Percentiles rank a stretch among this genome's conserved stretches.
Conservation (phyloP, 1,139 yeast species). For the Hyphopichia fennica region DNA sequence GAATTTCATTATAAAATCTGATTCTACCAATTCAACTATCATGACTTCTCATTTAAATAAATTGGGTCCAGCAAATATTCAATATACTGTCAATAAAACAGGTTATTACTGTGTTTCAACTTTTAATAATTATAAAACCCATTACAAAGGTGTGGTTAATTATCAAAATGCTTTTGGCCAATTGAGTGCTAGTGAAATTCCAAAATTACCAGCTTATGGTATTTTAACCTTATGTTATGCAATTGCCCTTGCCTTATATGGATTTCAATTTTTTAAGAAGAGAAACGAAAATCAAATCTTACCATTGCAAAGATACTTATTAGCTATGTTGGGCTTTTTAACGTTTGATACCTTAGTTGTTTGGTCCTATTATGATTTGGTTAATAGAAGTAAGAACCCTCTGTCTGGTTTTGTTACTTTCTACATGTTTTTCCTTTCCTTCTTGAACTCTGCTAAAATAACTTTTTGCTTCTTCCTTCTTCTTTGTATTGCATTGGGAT, state of each 20-base stretch:
- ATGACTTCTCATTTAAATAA: conserved; percentile 55
- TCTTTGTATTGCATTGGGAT: conserved; percentile 84
- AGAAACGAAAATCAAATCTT: conserved; percentile 74
- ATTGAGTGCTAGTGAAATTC: conserved; percentile 85
- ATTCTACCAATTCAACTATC: conserved; percentile 52
- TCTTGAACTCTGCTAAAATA: conserved; percentile 77
- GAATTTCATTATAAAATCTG: conserved; percentile 54
- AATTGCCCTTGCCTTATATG: conserved; percentile 76
- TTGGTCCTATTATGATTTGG: conserved; percentile 89
- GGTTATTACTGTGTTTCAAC: conserved; percentile 94
- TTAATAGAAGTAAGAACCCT: conserved; percentile 57
- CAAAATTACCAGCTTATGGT: conserved; percentile 88
- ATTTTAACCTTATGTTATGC: conserved; percentile 81
- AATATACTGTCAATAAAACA: conserved; percentile 67
- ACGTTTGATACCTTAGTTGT: conserved; percentile 83
- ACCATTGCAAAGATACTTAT: conserved; percentile 86
- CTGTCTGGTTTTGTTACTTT: conserved; percentile 65
- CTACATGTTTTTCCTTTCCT: conserved; percentile 74
- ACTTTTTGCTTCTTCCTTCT: conserved; percentile 88
- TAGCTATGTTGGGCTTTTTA: conserved; percentile 81
- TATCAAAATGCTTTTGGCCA: conserved; percentile 93
- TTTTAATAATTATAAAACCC: conserved; percentile 32
- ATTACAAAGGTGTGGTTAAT: conserved; percentile 63
- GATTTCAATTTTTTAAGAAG: conserved; percentile 83
- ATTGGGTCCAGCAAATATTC: conserved; percentile 59